Base-by-base conservation (phyloP, 73 alveolate genomes). In the Effrenium voratum region DNA sequence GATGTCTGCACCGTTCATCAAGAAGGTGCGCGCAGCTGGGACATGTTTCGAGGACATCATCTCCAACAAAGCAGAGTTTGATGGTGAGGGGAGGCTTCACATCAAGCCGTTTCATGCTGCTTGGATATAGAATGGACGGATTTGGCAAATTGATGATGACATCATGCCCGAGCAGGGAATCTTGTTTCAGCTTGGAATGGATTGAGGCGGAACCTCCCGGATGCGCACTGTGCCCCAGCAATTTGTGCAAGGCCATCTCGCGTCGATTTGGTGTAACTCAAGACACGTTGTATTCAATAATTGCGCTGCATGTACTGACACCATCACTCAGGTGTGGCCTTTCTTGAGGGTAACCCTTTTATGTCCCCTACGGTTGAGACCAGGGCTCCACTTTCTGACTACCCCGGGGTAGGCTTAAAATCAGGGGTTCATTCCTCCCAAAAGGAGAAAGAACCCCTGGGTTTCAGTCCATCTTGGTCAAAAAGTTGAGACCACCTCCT, bases 171-270 rank as follows among this genome's bases (percentile, higher is more conserved):
- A 52, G 8, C 19, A 19, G 26, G 22, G 40, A 13, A 24, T 63
- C 30, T 24, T 24, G 5, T 32, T 63, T 63, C 76, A 8, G 30
- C 76, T 8, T 8, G 8, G n/a, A n/a, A n/a, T n/a, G n/a, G n/a
- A n/a, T n/a, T 66, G 38, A 87, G 95, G 95, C 40, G 66, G 84
- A 66, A 44, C 44, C 66, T 60, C 95, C 60, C 70, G 85, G 84
- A n/a, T 87, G 95, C 8, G 85, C 95, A 45, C 95, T 87, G 24
- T 87, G 95, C 84, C 95, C 95, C 95, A 68, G 81, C 84, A 87
- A 87, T 28, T 63, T 87, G 47, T 87, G 95, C 85, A 87, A 87
- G 95, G 95, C 52, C 43, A 22, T 52, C 10, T 52, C 22, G 30
- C 30, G 28, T 13, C 30, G 73, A 12, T 16, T 57, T 15, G 22